These are phyloP conservation scores for Orbilia brochopaga DNA, from an alignment of 2,329 filamentous ascomycete species.

Conservation along the genomic window DNA sequence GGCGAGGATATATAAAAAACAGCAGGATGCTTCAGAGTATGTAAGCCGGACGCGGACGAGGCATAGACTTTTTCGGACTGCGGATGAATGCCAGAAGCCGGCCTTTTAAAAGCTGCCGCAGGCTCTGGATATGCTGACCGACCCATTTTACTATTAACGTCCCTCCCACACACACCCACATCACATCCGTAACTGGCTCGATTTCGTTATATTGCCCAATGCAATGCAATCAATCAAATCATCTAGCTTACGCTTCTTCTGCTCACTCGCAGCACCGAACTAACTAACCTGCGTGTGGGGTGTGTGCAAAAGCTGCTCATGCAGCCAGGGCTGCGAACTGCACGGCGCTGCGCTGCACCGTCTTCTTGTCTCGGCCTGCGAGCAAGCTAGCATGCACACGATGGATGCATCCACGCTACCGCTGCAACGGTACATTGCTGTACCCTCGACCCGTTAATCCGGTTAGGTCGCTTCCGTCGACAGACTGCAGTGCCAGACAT, in stretches of 20 bases:
- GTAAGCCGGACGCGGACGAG: slow-evolving; percentile 15
- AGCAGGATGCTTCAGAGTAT: slow-evolving; percentile 9
- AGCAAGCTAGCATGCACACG: slow-evolving; percentile 17
- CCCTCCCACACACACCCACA: neutral
- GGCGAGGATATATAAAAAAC: slow-evolving; percentile 30
- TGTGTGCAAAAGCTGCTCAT: slow-evolving; percentile 44
- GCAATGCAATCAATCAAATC: neutral
- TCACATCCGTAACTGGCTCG: slow-evolving; percentile 4
- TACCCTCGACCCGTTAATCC: slow-evolving; percentile 22
- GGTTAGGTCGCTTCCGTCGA: slow-evolving; percentile 17
- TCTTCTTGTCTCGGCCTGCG: slow-evolving; percentile 9
- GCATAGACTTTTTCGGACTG: slow-evolving; percentile 45
- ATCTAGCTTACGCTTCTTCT: slow-evolving; percentile 19
- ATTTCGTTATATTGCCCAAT: slow-evolving; percentile 37
- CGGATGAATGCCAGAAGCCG: slow-evolving; percentile 44
- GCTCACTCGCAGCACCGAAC: neutral
- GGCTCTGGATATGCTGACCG: slow-evolving; percentile 25
- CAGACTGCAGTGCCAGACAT: neutral
- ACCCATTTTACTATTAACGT: neutral
- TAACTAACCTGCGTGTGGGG: slow-evolving; percentile 26
- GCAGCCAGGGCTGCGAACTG: slow-evolving; percentile 36
- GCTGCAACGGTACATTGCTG: slow-evolving; percentile 31
- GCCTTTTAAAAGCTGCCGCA: slow-evolving; percentile 45
- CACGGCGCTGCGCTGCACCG: slow-evolving; percentile 6
- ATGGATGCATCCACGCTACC: slow-evolving; percentile 44